Conservation (phyloP, 2,329 filamentous ascomycete genomes). For the Botryotinia convoluta region DNA sequence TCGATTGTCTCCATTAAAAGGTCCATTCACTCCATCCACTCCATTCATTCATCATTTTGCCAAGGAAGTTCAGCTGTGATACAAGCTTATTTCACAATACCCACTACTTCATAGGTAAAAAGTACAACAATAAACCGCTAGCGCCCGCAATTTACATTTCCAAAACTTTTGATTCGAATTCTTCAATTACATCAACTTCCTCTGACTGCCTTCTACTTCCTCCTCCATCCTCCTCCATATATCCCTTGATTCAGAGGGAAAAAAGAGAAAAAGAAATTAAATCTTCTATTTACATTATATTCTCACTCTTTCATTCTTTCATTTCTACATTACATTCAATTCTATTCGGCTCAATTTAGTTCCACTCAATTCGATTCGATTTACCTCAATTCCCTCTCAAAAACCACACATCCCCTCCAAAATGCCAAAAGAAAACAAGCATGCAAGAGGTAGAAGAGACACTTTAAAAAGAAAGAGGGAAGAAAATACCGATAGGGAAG, state of each 20-base stretch:
- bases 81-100: not conserved
- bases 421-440: constrained; percentile 60
- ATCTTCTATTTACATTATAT: not conserved
- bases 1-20: not conserved
- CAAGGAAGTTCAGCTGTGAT: not conserved
- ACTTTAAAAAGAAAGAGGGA: constrained; percentile 48
- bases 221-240: not conserved
- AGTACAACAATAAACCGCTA: not conserved
- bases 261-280: not conserved
- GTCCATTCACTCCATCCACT: too few relatives aligned
- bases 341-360: not conserved
- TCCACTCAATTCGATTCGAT: not conserved
- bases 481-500: constrained; percentile 42
- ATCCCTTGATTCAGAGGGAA: not conserved
- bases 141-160: constrained; percentile 10
- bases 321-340: not conserved
- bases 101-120: too few relatives aligned
- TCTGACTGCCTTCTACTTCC: not conserved
- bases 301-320: not conserved
- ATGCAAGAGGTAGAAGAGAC: constrained; percentile 54
- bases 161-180: constrained; percentile 9
- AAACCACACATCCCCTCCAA: constrained; percentile 1
- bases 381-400: not conserved
- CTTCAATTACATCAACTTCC: constrained; percentile 1
- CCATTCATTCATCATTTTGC: not conserved